phyloP scores from a whole-genome alignment of 192 early-diverging fungal genomes.

The Umbelopsis ramanniana region DNA sequence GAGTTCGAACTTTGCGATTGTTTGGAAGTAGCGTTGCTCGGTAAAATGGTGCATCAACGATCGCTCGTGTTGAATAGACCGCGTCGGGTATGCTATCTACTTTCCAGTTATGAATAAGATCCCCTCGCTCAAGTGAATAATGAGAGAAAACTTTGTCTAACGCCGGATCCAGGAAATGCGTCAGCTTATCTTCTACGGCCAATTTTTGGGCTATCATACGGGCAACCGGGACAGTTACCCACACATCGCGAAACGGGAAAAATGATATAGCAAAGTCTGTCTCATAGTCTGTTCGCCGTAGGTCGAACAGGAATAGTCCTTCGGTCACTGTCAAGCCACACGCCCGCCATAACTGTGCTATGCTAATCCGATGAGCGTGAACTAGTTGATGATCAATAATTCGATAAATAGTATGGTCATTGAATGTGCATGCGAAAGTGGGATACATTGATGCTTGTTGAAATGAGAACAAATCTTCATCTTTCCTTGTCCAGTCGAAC shows the following conservation, averaged over 20 bases:
- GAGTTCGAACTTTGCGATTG: constrained; percentile 33
- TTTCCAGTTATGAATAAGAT: constrained; percentile 41
- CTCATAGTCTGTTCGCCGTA: constrained; percentile 27
- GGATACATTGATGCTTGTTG: constrained; percentile 32
- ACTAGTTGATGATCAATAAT: constrained; percentile 33
- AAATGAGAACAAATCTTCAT: constrained; percentile 18
- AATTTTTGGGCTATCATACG: constrained; percentile 28
- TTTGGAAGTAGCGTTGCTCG: neutral
- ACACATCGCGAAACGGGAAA: constrained; percentile 40
- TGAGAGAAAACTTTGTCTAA: constrained; percentile 26
- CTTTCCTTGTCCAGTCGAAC: constrained; percentile 19
- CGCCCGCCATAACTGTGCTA: constrained; percentile 36
- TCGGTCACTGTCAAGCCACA: constrained; percentile 38
- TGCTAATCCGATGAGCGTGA: constrained; percentile 29
- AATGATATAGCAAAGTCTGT: constrained; percentile 31
- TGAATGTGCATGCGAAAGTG: constrained; percentile 25
- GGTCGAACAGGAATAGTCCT: constrained; percentile 34
- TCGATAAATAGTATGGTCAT: constrained; percentile 31
- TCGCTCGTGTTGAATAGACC: constrained; percentile 33
- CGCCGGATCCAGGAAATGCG: constrained; percentile 6
- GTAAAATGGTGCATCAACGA: constrained; percentile 33
- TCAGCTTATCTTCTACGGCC: constrained; percentile 29
- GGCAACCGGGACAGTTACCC: constrained; percentile 32
- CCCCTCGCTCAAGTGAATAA: constrained; percentile 24
- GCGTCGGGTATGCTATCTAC: constrained; percentile 30